These are phyloP conservation scores for Geosmithia morbida DNA, from an alignment of 2,329 filamentous ascomycete species.

Conservation along the genomic window DNA sequence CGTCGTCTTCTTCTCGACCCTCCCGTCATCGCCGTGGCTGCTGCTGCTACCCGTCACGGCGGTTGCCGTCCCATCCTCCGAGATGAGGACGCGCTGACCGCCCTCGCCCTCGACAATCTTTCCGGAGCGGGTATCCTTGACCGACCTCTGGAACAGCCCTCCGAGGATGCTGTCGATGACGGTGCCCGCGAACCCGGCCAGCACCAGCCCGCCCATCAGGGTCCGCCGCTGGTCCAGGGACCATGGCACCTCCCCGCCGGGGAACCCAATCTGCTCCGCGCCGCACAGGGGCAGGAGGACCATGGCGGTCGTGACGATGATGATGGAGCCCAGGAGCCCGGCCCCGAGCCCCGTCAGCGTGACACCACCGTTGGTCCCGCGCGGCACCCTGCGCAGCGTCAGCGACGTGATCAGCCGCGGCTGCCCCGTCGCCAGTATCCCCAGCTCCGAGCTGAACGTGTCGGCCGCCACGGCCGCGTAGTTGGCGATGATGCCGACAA, in stretches of 20 bases:
- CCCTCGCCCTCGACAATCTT: slow-evolving; percentile 83
- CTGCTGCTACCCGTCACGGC: slow-evolving; percentile 2
- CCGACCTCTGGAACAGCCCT: slow-evolving; percentile 70
- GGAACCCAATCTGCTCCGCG: slow-evolving; percentile 17
- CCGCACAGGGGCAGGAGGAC: slow-evolving; percentile 56
- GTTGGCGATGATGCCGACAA: slow-evolving; percentile 58
- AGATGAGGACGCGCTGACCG: slow-evolving; percentile 42
- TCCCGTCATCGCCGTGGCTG: slow-evolving; percentile 7
- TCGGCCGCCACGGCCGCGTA: slow-evolving; percentile 88
- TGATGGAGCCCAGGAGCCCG: slow-evolving; percentile 58
- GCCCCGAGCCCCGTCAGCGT: slow-evolving; percentile 60
- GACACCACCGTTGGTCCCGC: slow-evolving; percentile 88
- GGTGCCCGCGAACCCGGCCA: slow-evolving; percentile 67
- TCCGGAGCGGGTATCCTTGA: slow-evolving; percentile 68
- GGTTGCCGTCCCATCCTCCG: slow-evolving; percentile 10
- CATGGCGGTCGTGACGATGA: slow-evolving; percentile 52
- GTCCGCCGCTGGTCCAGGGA: slow-evolving; percentile 25
- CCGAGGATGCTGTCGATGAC: slow-evolving; percentile 80
- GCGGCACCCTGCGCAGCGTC: slow-evolving; percentile 63
- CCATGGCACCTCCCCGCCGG: slow-evolving; percentile 34
- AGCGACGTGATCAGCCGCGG: slow-evolving; percentile 80
- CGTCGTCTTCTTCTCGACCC: neutral
- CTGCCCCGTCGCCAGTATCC: slow-evolving; percentile 63
- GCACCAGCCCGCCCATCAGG: slow-evolving; percentile 43
- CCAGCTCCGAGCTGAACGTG: slow-evolving; percentile 89